Conservation (phyloP, 2,329 filamentous ascomycete genomes). For the Sordariomycetes sp. region DNA sequence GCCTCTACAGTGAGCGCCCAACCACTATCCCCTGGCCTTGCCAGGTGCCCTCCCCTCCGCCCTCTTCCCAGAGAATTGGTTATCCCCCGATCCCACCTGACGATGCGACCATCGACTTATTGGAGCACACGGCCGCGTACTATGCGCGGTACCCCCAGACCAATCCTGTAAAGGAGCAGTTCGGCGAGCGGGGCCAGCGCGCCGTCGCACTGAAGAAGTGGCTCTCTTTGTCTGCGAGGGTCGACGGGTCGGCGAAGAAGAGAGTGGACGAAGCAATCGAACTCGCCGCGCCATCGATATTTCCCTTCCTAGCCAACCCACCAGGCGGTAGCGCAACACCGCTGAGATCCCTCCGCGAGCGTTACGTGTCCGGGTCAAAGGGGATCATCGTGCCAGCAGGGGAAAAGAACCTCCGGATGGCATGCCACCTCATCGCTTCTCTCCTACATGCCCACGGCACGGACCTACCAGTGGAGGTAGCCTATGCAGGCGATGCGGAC, state of each 20-base stretch:
- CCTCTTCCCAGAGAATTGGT: background rate
- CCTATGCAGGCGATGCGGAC: constrained; percentile 21
- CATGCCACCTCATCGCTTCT: constrained; percentile 19
- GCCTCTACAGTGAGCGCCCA: background rate
- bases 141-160: constrained; percentile 9
- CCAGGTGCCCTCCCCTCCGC: background rate
- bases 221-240: constrained; percentile 7
- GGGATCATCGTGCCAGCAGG: constrained; percentile 22
- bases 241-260: background rate
- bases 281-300: constrained; percentile 9
- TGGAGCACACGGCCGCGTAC: background rate
- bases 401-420: constrained; percentile 15
- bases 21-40: background rate
- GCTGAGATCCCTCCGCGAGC: constrained; percentile 9
- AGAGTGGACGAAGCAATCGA: constrained; percentile 6
- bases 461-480: constrained; percentile 19
- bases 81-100: background rate
- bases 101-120: background rate
- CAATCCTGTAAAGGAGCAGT: constrained; percentile 15
- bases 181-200: constrained; percentile 18
- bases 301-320: constrained; percentile 12
- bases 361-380: background rate
- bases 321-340: constrained; percentile 5
- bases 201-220: constrained; percentile 11
- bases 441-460: constrained; percentile 16